These are phyloP conservation scores for Annulohypoxylon stygium DNA, from an alignment of 495 filamentous ascomycete species.

Conservation along the genomic window DNA sequence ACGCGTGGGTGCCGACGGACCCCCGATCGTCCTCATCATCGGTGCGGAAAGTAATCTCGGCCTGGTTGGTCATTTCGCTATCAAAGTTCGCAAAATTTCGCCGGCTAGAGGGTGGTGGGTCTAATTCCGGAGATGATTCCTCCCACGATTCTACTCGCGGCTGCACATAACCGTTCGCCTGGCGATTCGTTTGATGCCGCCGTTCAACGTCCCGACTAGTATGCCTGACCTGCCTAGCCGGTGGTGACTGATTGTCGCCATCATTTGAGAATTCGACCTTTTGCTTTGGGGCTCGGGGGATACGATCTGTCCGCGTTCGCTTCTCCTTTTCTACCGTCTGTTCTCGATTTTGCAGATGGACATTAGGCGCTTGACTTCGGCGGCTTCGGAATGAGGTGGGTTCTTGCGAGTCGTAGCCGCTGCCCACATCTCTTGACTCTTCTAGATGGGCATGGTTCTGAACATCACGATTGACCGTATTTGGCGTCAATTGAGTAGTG, in stretches of 20 bases:
- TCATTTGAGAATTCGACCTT: constrained; percentile 8
- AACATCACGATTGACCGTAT: constrained; percentile 29
- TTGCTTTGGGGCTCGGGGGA: constrained; percentile 24
- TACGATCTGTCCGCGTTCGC: constrained; percentile 38
- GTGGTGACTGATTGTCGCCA: constrained; percentile 15
- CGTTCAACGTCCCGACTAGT: constrained; percentile 11
- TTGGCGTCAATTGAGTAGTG: constrained; percentile 35
- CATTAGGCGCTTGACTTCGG: constrained; percentile 28
- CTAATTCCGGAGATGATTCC: constrained; percentile 17
- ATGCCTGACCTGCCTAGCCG: constrained; percentile 14
- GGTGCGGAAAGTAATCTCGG: constrained; percentile 8
- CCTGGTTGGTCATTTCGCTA: not conserved
- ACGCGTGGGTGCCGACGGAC: constrained; percentile 46
- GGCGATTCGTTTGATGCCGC: constrained; percentile 9
- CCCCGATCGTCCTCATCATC: constrained; percentile 42
- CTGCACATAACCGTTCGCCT: constrained; percentile 31
- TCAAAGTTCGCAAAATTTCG: constrained; percentile 2
- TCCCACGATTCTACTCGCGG: constrained; percentile 25
- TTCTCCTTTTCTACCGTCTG: constrained; percentile 39
- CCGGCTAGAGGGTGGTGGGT: constrained; percentile 2
- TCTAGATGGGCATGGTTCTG: constrained; percentile 33
- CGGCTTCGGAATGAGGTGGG: constrained; percentile 34
- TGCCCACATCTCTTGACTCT: constrained; percentile 26
- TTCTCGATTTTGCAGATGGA: constrained; percentile 29
- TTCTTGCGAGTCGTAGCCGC: constrained; percentile 27